Conservation (phyloP, 1,139 yeast species). For the Yamadazyma siamensis region DNA sequence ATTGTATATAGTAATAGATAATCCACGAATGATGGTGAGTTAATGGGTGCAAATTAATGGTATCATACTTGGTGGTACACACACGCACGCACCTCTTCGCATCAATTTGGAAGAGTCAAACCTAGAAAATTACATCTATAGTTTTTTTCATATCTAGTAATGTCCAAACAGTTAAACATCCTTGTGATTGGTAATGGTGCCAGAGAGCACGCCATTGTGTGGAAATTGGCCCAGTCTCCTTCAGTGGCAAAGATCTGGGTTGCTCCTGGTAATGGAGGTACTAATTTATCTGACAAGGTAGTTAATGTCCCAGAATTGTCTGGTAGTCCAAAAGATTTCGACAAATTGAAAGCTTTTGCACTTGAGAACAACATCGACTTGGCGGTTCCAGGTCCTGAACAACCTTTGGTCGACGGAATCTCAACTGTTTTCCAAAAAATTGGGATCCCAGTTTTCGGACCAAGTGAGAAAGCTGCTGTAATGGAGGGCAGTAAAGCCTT, state of each 20-base stretch:
- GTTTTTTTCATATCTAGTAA: too few relatives aligned
- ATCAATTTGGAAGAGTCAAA: too few relatives aligned
- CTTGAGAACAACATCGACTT: slow-evolving; percentile 61
- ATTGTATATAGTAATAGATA: slow-evolving; percentile 13
- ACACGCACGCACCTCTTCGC: too few relatives aligned
- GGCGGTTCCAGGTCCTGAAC: slow-evolving; percentile 99
- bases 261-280: slow-evolving; percentile 98
- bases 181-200: slow-evolving; percentile 97
- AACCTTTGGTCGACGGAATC: slow-evolving; percentile 94
- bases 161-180: slow-evolving; percentile 45
- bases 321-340: slow-evolving; percentile 56
- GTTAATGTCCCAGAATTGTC: slow-evolving; percentile 68
- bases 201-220: slow-evolving; percentile 95
- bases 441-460: slow-evolving; percentile 97
- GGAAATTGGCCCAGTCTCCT: slow-evolving; percentile 83
- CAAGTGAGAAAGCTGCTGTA: slow-evolving; percentile 80
- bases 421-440: slow-evolving; percentile 63
- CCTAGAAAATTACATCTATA: too few relatives aligned
- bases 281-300: slow-evolving; percentile 58
- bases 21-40: too few relatives aligned
- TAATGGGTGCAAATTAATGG: too few relatives aligned
- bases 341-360: slow-evolving; percentile 65
- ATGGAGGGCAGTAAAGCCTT: slow-evolving; percentile 98
- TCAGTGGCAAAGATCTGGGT: slow-evolving; percentile 73
- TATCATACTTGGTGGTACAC: too few relatives aligned